Percentiles rank a stretch among this genome's conserved stretches.
Evolutionary conservation across 257 asterid species (phyloP).

Genomic region (Plantago elongata): DNA sequence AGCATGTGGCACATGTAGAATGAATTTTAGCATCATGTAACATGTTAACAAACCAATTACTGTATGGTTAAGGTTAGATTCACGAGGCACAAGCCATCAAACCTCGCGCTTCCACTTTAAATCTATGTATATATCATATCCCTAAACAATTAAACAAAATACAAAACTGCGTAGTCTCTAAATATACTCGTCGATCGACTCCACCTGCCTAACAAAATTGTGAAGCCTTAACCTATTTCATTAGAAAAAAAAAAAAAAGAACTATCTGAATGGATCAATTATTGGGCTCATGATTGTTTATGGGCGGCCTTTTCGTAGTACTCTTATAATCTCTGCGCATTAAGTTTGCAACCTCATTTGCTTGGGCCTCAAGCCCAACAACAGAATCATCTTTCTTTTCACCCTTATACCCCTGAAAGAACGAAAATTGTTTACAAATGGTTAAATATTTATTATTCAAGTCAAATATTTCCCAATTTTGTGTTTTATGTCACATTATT

Average conservation of each 20-base stretch:
- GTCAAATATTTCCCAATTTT: not conserved
- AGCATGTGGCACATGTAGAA: no score
- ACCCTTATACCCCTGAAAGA: not conserved
- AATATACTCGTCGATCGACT: not conserved
- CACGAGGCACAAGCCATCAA: no score
- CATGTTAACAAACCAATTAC: no score
- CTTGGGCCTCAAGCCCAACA: not conserved
- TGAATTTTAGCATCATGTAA: no score
- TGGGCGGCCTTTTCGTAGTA: not conserved
- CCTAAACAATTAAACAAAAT: not conserved
- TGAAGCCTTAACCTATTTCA: not conserved
- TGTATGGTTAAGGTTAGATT: no score
- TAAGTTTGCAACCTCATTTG: not conserved
- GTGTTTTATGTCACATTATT: not conserved
- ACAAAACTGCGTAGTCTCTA: not conserved
- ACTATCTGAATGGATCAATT: not conserved
- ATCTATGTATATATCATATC: not conserved
- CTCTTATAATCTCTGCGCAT: not conserved
- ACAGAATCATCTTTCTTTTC: not conserved
- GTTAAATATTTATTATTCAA: no score
- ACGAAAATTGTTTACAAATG: not conserved
- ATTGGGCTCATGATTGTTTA: not conserved
- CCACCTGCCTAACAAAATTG: conserved; percentile 3
- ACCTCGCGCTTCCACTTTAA: no score
- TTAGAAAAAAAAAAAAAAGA: not conserved